A percentile compares a stretch with the other conserved stretches of the same genome.
Evolutionary conservation across 495 filamentous ascomycete genomes (phyloP).

Genomic region (Beverwykella pulmonaria): DNA sequence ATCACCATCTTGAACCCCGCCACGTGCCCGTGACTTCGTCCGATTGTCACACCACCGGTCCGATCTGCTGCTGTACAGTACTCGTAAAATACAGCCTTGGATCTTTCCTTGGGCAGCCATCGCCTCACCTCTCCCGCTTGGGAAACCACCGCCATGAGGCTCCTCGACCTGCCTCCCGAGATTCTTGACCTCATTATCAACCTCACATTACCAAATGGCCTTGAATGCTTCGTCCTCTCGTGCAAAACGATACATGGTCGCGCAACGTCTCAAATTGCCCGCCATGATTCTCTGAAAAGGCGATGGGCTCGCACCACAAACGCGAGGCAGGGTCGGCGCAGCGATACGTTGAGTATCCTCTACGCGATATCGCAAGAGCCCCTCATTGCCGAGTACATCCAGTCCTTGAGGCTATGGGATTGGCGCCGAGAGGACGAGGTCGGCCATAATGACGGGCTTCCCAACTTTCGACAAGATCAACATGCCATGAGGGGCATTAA

Average conservation of each 20-base stretch:
- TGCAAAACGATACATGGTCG: conserved; percentile 16
- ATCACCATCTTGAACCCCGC: no score
- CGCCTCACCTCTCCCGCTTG: no score
- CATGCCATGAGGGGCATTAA: conserved; percentile 5
- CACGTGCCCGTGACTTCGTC: no score
- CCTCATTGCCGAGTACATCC: conserved; percentile 16
- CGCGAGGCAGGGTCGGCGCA: not conserved
- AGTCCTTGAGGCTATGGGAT: conserved; percentile 12
- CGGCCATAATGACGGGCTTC: not conserved
- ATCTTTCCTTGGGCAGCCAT: no score
- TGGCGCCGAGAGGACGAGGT: not conserved
- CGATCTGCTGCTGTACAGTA: no score
- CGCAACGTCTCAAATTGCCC: conserved; percentile 13
- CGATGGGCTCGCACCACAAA: conserved; percentile 5
- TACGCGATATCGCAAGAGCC: conserved; percentile 13
- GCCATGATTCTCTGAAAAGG: conserved; percentile 18
- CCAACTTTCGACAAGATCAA: not conserved
- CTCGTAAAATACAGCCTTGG: no score
- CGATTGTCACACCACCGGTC: no score
- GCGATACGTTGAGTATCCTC: conserved; percentile 2
- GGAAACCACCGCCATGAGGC: conserved; percentile 19
- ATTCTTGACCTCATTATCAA: conserved; percentile 20
- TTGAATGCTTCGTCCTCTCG: conserved; percentile 19
- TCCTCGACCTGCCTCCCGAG: conserved; percentile 27
- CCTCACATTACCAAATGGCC: conserved; percentile 2